phyloP scores from a whole-genome alignment of 106 monocot species.

The Cymbidium sinense region DNA sequence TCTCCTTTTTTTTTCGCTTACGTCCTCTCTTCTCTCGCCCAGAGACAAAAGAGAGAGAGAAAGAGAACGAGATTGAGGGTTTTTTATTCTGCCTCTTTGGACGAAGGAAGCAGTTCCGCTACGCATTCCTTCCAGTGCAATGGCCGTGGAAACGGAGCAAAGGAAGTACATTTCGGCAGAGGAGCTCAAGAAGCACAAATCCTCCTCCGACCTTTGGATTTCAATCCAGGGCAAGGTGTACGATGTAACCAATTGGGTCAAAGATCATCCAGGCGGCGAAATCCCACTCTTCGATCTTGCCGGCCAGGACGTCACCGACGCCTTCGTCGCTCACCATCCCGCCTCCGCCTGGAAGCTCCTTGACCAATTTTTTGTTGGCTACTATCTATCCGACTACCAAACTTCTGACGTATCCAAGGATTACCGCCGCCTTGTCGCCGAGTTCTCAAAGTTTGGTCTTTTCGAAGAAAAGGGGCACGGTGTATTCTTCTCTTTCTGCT shows the following conservation, averaged over 20 bases:
- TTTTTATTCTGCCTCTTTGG: not conserved
- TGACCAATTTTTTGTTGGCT: slow-evolving; percentile 38
- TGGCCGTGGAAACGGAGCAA: not conserved
- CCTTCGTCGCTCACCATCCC: slow-evolving; percentile 63
- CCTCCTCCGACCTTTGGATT: no score
- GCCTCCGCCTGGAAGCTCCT: slow-evolving; percentile 36
- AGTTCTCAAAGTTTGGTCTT: slow-evolving; percentile 41
- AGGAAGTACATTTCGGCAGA: slow-evolving; percentile 22
- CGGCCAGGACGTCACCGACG: slow-evolving; percentile 65
- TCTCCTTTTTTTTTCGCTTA: no score
- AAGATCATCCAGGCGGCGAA: slow-evolving; percentile 55
- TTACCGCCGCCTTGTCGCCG: slow-evolving; percentile 48
- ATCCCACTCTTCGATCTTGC: slow-evolving; percentile 59
- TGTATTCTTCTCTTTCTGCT: slow-evolving; percentile 11
- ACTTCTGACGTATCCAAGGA: slow-evolving; percentile 48
- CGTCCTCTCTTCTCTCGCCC: no score
- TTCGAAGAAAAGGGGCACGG: slow-evolving; percentile 41
- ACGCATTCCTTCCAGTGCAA: not conserved
- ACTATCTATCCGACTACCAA: slow-evolving; percentile 36
- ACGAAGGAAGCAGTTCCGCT: not conserved
- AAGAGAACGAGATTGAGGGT: not conserved
- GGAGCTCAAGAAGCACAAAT: slow-evolving; percentile 44
- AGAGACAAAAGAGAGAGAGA: no score
- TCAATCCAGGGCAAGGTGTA: slow-evolving; percentile 63
- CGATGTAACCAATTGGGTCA: slow-evolving; percentile 38